Percentiles rank a stretch among this genome's conserved stretches.
Evolutionary conservation across 2,329 filamentous ascomycete species (phyloP).

Genomic region (Metarhizium guizhouense): DNA sequence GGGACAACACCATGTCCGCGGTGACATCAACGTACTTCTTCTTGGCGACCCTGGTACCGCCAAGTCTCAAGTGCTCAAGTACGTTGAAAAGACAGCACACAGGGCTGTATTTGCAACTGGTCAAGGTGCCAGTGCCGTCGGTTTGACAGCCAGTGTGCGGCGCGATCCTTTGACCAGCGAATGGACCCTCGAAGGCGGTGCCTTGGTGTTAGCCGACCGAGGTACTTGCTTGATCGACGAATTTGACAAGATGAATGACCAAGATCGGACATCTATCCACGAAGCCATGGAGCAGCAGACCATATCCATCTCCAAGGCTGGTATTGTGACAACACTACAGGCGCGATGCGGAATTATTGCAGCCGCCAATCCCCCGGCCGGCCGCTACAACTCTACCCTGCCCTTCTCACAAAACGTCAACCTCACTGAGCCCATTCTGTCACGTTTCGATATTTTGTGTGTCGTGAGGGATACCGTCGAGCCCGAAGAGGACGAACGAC

Average conservation of each 20-base stretch:
- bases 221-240: constrained; percentile 96
- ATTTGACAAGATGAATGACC: constrained; percentile 99
- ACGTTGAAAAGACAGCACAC: constrained; percentile 94
- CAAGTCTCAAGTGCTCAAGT: constrained; percentile 96
- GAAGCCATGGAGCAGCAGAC: constrained; percentile 99
- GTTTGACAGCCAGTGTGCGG: constrained; percentile 93
- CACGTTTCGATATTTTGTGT: constrained; percentile 94
- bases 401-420: constrained; percentile 96
- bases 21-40: constrained; percentile 94
- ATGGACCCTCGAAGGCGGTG: constrained; percentile 95
- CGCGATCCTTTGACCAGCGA: constrained; percentile 92
- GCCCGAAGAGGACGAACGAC: constrained; percentile 80
- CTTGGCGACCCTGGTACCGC: constrained; percentile 96
- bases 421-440: constrained; percentile 92
- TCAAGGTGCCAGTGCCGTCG: constrained; percentile 92
- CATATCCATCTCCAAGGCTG: constrained; percentile 96
- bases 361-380: constrained; percentile 91
- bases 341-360: constrained; percentile 94
- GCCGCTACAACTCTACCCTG: constrained; percentile 91
- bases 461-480: constrained; percentile 95
- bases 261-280: constrained; percentile 95
- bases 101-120: constrained; percentile 95
- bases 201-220: constrained; percentile 86
- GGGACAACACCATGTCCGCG: constrained; percentile 82
- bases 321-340: constrained; percentile 94